Evolutionary conservation across 805 yeast species (phyloP).

Genomic region (Isabelozyma heimii): DNA sequence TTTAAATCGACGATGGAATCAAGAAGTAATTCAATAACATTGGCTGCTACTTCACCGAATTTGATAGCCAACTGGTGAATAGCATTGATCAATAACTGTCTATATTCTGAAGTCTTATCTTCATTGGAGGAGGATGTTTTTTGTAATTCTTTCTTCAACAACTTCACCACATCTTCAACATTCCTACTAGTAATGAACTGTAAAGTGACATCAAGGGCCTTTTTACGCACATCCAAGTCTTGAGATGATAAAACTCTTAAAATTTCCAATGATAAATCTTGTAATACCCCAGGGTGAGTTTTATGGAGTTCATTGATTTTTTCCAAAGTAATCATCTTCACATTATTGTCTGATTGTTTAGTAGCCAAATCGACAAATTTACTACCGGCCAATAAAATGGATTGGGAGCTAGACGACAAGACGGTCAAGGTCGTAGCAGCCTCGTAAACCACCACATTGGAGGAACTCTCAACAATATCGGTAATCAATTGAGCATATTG

Average conservation of each 20-base stretch:
- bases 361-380: conserved; percentile 86
- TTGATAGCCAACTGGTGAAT: conserved; percentile 86
- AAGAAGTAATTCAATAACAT: conserved; percentile 81
- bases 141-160: conserved; percentile 87
- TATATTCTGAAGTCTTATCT: conserved; percentile 80
- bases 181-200: conserved; percentile 80
- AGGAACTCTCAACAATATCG: conserved; percentile 68
- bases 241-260: conserved; percentile 83
- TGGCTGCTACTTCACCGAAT: conserved; percentile 87
- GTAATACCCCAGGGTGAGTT: conserved; percentile 76
- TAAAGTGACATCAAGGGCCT: conserved; percentile 83
- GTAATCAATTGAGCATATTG: conserved; percentile 71
- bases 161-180: conserved; percentile 89
- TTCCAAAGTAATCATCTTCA: conserved; percentile 87
- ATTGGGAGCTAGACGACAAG: conserved; percentile 61
- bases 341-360: conserved; percentile 92
- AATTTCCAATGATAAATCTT: conserved; percentile 81
- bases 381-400: conserved; percentile 74
- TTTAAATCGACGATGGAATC: conserved; percentile 85
- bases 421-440: conserved; percentile 78
- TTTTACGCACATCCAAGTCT: conserved; percentile 85
- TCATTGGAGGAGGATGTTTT: conserved; percentile 67
- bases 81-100: conserved; percentile 83
- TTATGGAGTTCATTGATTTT: conserved; percentile 74
- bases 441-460: conserved; percentile 80